Base-by-base conservation (phyloP, 495 filamentous ascomycete genomes). In the Aspergillus panamensis region DNA sequence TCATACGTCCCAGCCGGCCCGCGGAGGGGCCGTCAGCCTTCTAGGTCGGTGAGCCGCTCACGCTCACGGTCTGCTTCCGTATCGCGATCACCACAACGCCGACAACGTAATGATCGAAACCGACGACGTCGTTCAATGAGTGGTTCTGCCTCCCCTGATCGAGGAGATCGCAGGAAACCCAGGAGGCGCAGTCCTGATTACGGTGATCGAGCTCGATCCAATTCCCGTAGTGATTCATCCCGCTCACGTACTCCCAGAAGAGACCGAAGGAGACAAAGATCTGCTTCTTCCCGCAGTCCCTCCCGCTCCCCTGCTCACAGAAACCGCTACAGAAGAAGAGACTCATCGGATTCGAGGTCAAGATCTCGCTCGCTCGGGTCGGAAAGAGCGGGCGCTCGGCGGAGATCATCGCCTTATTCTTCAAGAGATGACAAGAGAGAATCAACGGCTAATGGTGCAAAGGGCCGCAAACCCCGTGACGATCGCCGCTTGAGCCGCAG, bases 221-320 rank as follows among this genome's bases (percentile, higher is more conserved):
- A 57, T 60, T 64, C 72, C 70, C 71, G 70, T 69, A 76, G 68
- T 77, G 68, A 74, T 61, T 77, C 77, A 68, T 80, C 80, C 53
- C 79, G 80, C 83, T 87, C 84, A 84, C 84, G 70, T 75, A 79
- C 77, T 66, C 74, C 78, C 73, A 85, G 84, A 82, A 69, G 78
- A 79, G 67, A 72, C 59, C 77, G 70, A 67, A 68, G 70, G 61
- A 68, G 71, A 67, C 67, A 62, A 62, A 65, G 69, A 62, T 77
- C 75, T 44, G 61, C 70, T 50, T 76, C 73, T 54, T 78, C 75
- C 55, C 76, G 75, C 62, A 83, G 78, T 67, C 65, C 71, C 39
- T 80, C 75, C 35, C 69, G 68, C 31, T 70, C 69, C 3, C 69
- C 74, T 45, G 62, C 63, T 25, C 60, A 56, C 30, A 63, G 68